phyloP scores from a whole-genome alignment of 2,329 filamentous ascomycete genomes.

The Aspergillus puulaauensis region DNA sequence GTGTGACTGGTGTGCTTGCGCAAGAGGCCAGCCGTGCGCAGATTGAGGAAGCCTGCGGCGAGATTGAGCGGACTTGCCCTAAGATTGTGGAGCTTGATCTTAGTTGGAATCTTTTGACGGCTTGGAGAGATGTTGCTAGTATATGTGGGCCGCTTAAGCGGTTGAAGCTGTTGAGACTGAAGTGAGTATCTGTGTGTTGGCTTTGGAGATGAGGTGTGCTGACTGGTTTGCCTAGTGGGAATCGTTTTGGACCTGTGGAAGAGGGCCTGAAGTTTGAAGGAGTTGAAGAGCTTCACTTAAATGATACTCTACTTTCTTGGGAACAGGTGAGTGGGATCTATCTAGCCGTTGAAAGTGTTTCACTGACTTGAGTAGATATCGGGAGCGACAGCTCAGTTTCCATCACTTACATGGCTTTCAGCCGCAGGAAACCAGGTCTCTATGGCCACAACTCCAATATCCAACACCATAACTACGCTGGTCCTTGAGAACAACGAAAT shows the following conservation, averaged over 20 bases:
- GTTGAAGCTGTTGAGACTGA: constrained; percentile 67
- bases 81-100: constrained; percentile 74
- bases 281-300: constrained; percentile 63
- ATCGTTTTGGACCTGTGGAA: constrained; percentile 57
- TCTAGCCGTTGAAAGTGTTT: constrained; percentile 7
- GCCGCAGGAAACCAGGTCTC: constrained; percentile 40
- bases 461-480: constrained; percentile 43
- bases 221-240: constrained; percentile 58
- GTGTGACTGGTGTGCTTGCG: constrained; percentile 50
- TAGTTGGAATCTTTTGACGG: constrained; percentile 76
- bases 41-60: constrained; percentile 30
- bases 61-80: constrained; percentile 58
- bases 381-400: constrained; percentile 33
- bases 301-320: constrained; percentile 68
- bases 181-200: constrained; percentile 54
- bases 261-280: constrained; percentile 46
- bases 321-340: constrained; percentile 54
- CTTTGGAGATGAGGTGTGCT: constrained; percentile 4
- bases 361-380: constrained; percentile 32
- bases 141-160: constrained; percentile 71
- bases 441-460: constrained; percentile 27
- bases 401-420: constrained; percentile 33
- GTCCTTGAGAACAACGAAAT: constrained; percentile 51
- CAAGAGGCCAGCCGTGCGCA: constrained; percentile 20
- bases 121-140: constrained; percentile 63